These are phyloP conservation scores for Candida oleophila DNA, from an alignment of 805 yeast species.

Conservation along the genomic window DNA sequence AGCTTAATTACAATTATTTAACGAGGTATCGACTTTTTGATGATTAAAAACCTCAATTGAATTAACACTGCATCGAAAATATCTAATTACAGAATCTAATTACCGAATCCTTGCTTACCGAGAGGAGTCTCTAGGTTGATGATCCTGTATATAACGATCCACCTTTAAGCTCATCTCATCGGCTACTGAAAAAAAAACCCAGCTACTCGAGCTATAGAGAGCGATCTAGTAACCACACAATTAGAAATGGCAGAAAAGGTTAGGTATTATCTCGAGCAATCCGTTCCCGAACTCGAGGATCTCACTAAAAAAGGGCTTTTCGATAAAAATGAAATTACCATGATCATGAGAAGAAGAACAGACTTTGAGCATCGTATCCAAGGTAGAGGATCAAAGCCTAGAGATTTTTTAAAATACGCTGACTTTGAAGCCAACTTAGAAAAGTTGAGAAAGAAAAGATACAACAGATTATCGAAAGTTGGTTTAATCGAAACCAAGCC, in stretches of 20 bases:
- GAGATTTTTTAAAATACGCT: constrained; percentile 76
- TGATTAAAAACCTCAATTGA: too few relatives aligned
- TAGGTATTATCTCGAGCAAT: constrained; percentile 58
- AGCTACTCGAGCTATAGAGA: background rate
- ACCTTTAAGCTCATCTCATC: background rate
- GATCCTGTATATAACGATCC: background rate
- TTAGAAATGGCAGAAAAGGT: constrained; percentile 39
- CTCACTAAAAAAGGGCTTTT: constrained; percentile 78
- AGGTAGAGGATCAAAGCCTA: constrained; percentile 76
- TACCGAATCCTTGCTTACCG: too few relatives aligned
- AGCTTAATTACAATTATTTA: too few relatives aligned
- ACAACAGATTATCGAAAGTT: constrained; percentile 55
- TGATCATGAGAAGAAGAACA: constrained; percentile 88
- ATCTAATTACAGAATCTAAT: too few relatives aligned
- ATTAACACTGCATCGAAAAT: too few relatives aligned
- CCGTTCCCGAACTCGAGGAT: constrained; percentile 92
- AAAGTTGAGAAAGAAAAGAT: constrained; percentile 70
- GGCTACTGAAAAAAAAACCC: background rate
- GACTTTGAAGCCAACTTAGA: constrained; percentile 82
- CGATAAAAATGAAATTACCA: constrained; percentile 74
- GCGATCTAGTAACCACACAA: background rate
- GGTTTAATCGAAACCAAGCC: constrained; percentile 59
- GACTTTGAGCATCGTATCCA: constrained; percentile 90
- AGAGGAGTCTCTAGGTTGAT: too few relatives aligned
- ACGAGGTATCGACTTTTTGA: too few relatives aligned